Conservation (phyloP, 176 grass and related monocot genomes). For the Avena sativa region DNA sequence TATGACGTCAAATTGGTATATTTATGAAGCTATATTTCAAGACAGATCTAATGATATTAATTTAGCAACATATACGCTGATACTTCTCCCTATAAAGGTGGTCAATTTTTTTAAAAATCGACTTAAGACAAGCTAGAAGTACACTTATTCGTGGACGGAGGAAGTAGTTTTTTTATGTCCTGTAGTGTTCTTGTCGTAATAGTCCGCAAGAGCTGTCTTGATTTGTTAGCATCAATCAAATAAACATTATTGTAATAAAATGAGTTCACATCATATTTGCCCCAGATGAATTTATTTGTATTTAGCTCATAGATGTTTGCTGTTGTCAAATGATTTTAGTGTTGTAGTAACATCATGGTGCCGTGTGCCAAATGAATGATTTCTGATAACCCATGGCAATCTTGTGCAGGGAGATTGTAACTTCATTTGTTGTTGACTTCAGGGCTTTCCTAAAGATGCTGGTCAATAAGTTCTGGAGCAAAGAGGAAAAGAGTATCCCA, state of each 20-base stretch:
- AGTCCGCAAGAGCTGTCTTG: neutral
- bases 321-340: conserved; percentile 20
- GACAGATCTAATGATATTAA: too few relatives aligned
- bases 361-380: neutral
- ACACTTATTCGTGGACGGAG: too few relatives aligned
- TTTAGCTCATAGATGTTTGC: neutral
- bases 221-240: neutral
- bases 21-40: too few relatives aligned
- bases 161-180: neutral
- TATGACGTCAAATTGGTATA: too few relatives aligned
- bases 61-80: too few relatives aligned
- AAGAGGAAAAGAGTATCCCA: conserved; percentile 54
- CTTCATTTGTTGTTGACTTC: conserved; percentile 91
- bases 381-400: conserved; percentile 42
- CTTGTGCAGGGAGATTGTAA: conserved; percentile 86
- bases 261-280: neutral
- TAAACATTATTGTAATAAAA: neutral
- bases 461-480: conserved; percentile 69
- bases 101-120: too few relatives aligned
- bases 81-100: too few relatives aligned
- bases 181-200: neutral
- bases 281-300: neutral
- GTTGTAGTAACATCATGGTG: conserved; percentile 28
- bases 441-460: conserved; percentile 92
- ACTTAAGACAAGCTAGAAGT: too few relatives aligned